Percentiles rank a stretch among this genome's conserved stretches.
Evolutionary conservation across 257 asterid species (phyloP).

Genomic region (Sherardia arvensis): DNA sequence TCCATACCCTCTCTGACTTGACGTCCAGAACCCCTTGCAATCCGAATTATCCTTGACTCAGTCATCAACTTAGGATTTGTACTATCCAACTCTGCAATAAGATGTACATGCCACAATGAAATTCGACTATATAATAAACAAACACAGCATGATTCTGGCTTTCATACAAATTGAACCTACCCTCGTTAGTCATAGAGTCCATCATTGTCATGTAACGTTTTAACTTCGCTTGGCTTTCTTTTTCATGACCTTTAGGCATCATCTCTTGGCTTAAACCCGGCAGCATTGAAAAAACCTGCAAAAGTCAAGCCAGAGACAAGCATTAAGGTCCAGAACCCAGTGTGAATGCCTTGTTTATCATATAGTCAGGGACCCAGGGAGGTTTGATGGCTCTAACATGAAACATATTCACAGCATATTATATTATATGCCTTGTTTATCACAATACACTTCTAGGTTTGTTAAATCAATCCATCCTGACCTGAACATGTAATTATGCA

Average conservation of each 20-base stretch:
- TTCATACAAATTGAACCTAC: slow-evolving; percentile 23
- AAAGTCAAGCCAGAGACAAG: neutral
- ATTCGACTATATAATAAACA: neutral
- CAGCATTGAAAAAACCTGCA: slow-evolving; percentile 89
- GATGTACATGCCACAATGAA: neutral
- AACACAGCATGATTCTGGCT: neutral
- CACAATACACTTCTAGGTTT: neutral
- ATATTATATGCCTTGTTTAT: no score
- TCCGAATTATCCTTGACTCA: slow-evolving; percentile 71
- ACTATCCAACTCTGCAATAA: slow-evolving; percentile 76
- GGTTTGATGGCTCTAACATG: neutral
- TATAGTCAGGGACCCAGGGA: neutral
- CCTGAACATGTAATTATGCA: neutral
- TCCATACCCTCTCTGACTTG: slow-evolving; percentile 75
- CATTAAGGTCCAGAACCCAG: neutral
- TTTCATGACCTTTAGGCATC: slow-evolving; percentile 93
- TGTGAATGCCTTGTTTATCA: neutral
- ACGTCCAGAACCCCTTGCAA: slow-evolving; percentile 89
- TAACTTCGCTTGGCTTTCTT: slow-evolving; percentile 84
- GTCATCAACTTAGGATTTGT: slow-evolving; percentile 77
- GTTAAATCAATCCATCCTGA: neutral
- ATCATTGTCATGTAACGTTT: slow-evolving; percentile 95
- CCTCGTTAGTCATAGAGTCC: slow-evolving; percentile 99
- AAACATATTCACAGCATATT: no score
- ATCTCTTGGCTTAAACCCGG: slow-evolving; percentile 91